Base-by-base conservation (phyloP, 2,329 filamentous ascomycete genomes). In the Chrysoporthe cubensis region DNA sequence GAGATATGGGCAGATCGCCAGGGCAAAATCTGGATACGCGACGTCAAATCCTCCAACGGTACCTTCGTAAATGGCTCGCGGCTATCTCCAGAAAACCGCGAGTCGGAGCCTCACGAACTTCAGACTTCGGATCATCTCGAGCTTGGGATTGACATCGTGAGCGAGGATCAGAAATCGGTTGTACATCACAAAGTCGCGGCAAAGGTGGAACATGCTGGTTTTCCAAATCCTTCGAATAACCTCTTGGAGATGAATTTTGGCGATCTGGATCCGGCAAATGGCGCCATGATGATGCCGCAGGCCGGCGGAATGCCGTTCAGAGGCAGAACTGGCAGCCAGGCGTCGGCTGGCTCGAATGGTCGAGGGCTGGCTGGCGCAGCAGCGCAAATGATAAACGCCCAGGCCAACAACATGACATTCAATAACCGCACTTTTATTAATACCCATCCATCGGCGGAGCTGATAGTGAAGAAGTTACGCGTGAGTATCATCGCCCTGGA, bases 121-220 rank as follows among this genome's bases (percentile, higher is more conserved):
- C 91, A 94, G 75, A 94, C 95, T 69, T 90, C 93, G 72, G 96
- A 99, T 76, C 93, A 96, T 71, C 83, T 99, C 64, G 96, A 99
- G 77, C 85, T 99, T 46, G 96, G 96, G 66, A 99, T 99, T 74
- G 96, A 99, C 76, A 99, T 99, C 75, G 95, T 99, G 63, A 97
- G 93, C 79, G 96, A 99, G 78, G 96, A 99, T 77, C 95, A 98
- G 78, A 98, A 97, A 81, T 97, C 94, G 0, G 94, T 99, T 40
- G 94, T 99, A 16, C 96, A 99, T 76, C 96, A 98, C 82, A 99
- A 99, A 77, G 96, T 99, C 60, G 94, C 95, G 26, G 94, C 96
- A 66, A 96, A 96, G 77, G 94, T 99, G 66, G 96, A 99, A 78
- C 93, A 97, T 80, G 94, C 96, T 50, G 96, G 96, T 7, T 91